These are phyloP conservation scores for Sugiyamaella qingdaonensis DNA, from an alignment of 805 yeast species.

Conservation along the genomic window DNA sequence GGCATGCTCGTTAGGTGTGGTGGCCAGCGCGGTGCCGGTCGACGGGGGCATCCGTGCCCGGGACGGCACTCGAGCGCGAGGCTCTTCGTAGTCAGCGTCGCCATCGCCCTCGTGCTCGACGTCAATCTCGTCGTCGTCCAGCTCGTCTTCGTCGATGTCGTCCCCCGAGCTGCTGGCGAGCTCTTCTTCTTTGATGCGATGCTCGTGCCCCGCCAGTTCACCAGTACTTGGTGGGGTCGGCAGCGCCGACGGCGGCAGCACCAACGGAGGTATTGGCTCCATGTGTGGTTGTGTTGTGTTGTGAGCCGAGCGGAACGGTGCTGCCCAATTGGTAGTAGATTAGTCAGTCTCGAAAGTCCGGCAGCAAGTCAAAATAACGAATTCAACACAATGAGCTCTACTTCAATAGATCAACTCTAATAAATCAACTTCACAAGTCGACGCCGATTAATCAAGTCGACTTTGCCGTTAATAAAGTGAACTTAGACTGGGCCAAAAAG, in stretches of 20 bases:
- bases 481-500: too few relatives aligned
- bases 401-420: too few relatives aligned
- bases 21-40: constrained; percentile 8
- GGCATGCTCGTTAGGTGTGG: constrained; percentile 1
- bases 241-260: constrained; percentile 4
- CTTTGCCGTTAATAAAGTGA: too few relatives aligned
- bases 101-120: constrained; percentile 1
- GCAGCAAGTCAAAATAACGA: too few relatives aligned
- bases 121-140: not conserved
- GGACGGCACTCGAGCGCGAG: not conserved
- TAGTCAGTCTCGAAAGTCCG: too few relatives aligned
- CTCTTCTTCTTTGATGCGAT: not conserved
- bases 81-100: constrained; percentile 1
- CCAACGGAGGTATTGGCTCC: not conserved
- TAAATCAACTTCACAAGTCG: too few relatives aligned
- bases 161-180: not conserved
- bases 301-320: too few relatives aligned
- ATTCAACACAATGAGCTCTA: too few relatives aligned
- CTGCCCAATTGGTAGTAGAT: too few relatives aligned
- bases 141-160: constrained; percentile 4
- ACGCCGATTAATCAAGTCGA: too few relatives aligned
- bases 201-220: not conserved
- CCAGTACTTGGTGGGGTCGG: constrained; percentile 10
- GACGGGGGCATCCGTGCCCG: constrained; percentile 1
- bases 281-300: too few relatives aligned